phyloP scores from a whole-genome alignment of 345 rosid genomes.

The Dipteronia dyeriana region DNA sequence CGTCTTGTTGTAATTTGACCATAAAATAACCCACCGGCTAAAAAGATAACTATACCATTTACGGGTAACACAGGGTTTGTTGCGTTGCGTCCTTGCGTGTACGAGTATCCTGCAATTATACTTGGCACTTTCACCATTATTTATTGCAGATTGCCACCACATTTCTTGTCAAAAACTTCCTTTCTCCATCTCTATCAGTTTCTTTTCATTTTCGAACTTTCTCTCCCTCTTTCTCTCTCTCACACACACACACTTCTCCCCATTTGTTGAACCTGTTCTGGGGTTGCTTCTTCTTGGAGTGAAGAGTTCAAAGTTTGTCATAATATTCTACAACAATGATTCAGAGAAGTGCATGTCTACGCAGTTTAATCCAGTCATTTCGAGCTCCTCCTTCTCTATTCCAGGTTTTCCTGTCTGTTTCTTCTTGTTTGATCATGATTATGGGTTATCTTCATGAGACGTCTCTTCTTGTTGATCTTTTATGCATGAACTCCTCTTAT shows the following conservation, averaged over 20 bases:
- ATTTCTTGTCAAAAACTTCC: neutral
- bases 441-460: neutral
- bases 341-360: conserved; percentile 22
- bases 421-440: neutral
- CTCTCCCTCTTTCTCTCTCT: neutral
- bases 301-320: neutral
- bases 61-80: no score
- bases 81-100: no score
- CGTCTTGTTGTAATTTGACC: no score
- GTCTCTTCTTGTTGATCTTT: neutral
- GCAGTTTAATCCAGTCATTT: conserved; percentile 22
- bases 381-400: conserved; percentile 17
- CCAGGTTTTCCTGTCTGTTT: conserved; percentile 20
- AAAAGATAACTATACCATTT: no score
- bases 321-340: conserved; percentile 19
- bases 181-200: neutral
- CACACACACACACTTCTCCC: no score
- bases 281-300: neutral
- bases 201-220: neutral
- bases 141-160: neutral
- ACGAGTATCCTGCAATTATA: neutral
- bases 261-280: neutral
- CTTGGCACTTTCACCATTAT: neutral
- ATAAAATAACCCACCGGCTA: no score
- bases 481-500: neutral